Percentiles rank a stretch among this genome's conserved stretches.
These are phyloP conservation scores for Chaetomium cochliodes DNA, from an alignment of 495 filamentous ascomycete species.

Conservation along the genomic window DNA sequence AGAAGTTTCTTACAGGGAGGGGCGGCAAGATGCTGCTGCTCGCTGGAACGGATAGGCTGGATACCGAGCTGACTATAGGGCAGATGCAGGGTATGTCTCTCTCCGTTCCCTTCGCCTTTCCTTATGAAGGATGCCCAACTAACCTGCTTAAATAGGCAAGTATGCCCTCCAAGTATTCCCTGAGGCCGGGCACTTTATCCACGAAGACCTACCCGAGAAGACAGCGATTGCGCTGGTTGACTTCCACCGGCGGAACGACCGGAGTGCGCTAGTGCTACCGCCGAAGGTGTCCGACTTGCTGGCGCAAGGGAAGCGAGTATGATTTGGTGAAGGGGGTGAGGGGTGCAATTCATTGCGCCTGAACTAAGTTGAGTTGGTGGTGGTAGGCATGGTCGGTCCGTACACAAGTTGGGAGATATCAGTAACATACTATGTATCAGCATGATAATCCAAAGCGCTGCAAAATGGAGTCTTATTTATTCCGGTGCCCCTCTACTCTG, in stretches of 20 bases:
- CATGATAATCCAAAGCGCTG: neutral
- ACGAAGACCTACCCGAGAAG: slow-evolving; percentile 90
- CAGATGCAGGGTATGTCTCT: slow-evolving; percentile 82
- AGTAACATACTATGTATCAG: neutral
- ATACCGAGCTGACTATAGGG: slow-evolving; percentile 93
- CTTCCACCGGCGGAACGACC: slow-evolving; percentile 87
- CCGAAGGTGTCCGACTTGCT: slow-evolving; percentile 74
- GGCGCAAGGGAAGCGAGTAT: slow-evolving; percentile 54
- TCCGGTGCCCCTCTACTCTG: neutral
- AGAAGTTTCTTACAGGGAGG: slow-evolving; percentile 78
- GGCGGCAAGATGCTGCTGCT: slow-evolving; percentile 90
- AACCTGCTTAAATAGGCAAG: slow-evolving; percentile 59
- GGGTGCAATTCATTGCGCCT: neutral
- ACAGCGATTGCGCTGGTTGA: slow-evolving; percentile 81
- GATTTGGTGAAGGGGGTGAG: neutral
- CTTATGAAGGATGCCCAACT: neutral
- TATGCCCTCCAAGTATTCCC: slow-evolving; percentile 95
- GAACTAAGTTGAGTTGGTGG: neutral
- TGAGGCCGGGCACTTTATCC: slow-evolving; percentile 92
- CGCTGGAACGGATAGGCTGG: slow-evolving; percentile 89
- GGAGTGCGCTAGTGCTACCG: slow-evolving; percentile 77
- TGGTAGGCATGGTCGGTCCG: neutral
- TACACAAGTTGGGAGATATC: neutral
- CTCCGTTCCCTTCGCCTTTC: neutral
- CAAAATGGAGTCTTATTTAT: neutral